These are phyloP conservation scores for Pythium oligandrum DNA, from an alignment of 352 stramenopile species.

Conservation along the genomic window DNA sequence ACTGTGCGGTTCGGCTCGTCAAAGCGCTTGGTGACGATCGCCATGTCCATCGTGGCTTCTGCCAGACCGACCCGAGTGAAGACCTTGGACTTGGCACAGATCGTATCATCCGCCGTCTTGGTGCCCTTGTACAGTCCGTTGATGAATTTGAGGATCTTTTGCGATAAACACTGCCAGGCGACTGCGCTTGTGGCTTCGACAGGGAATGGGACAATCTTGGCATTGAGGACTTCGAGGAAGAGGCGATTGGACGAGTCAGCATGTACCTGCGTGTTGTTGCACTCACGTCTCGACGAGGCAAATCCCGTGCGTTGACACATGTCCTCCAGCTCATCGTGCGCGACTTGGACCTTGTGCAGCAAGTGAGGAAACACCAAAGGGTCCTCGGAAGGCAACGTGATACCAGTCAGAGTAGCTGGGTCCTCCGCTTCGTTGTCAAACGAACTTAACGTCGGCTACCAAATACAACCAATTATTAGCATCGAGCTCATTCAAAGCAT, in stretches of 20 bases:
- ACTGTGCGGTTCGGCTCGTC: background rate
- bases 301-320: slow-evolving; percentile 14
- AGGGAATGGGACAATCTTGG: slow-evolving; percentile 36
- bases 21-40: slow-evolving; percentile 27
- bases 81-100: slow-evolving; percentile 26
- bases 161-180: slow-evolving; percentile 29
- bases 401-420: background rate
- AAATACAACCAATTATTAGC: too few relatives aligned
- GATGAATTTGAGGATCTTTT: slow-evolving; percentile 21
- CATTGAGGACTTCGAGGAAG: slow-evolving; percentile 28
- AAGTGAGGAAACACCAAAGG: background rate
- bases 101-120: slow-evolving; percentile 14
- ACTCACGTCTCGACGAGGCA: slow-evolving; percentile 7
- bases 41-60: slow-evolving; percentile 21
- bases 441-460: too few relatives aligned
- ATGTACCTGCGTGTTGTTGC: slow-evolving; percentile 19
- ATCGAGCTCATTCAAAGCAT: too few relatives aligned
- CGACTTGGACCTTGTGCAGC: background rate
- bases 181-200: slow-evolving; percentile 28
- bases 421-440: background rate
- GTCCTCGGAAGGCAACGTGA: background rate
- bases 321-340: slow-evolving; percentile 21
- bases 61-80: slow-evolving; percentile 17
- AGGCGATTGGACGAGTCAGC: slow-evolving; percentile 5
- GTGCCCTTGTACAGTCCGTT: slow-evolving; percentile 28